Evolutionary conservation across 2,329 filamentous ascomycete genomes (phyloP), one percentile per base, ranked within the genome.

Genomic region (Phialemonium atrogriseum): DNA sequence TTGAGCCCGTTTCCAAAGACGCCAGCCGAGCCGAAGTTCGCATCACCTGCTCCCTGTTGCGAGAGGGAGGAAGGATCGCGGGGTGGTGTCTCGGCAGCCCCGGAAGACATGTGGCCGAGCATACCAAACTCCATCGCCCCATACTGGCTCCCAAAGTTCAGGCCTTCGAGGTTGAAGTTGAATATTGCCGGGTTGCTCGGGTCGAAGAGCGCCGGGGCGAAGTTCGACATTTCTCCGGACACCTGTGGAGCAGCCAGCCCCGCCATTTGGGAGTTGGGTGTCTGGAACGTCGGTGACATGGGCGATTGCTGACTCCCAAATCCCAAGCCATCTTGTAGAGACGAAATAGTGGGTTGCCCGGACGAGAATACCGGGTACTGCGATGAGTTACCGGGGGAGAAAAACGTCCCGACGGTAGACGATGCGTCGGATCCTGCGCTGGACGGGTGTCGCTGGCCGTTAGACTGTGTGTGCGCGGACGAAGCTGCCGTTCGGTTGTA

Each of bases 121-220:
- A 96, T 95, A 33, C 87, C 84, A 54, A 96, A 95, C 56, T 96
- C 91, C 55, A 94, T 70, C 12, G 88, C 89, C 38, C 88, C 89
- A 51, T 96, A 98, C 42, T 94, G 86, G 52, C 91, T 96, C 34
- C 87, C 88, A 55, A 96, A 98, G 54, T 91, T 91, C 53, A 95
- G 73, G 37, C 86, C 87, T 34, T 93, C 87, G 9, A 95, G 75
- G 54, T 96, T 88, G 55, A 96, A 94, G 54, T 95, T 95, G 70
- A 93, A 95, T 34, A 94, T 62, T 1, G 87, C 84, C 4, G 88
- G 86, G 52, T 96, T 91, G 51, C 84, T 91, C 0, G 86, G 85
- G 46, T 95, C 88, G 49, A 95, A 94, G 18, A 93, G 68, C 34
- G 72, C 55, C 3, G 59, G 62, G 23, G 67, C 67, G 45, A 77